Evolutionary conservation across 2,329 filamentous ascomycete species (phyloP), one percentile per base, ranked within the genome.

Genomic region (Colletotrichum cuscutae): DNA sequence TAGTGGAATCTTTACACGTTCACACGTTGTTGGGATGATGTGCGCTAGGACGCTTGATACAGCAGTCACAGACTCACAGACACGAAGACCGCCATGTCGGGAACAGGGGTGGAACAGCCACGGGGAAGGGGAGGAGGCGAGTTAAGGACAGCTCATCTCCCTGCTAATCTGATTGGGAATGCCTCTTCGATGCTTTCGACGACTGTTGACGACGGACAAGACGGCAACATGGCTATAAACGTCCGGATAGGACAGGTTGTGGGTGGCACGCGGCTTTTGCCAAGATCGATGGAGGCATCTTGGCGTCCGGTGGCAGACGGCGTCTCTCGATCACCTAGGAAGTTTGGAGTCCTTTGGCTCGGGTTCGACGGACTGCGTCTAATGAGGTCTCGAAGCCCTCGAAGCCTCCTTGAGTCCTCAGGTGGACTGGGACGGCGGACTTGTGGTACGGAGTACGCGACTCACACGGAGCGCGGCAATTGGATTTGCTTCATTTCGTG

Each of bases 231-330:
- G 46, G 54, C 19, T 64, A 26, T 67, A 52, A 56, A 61, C 66
- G 66, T 65, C 42, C 42, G 35, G 19, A 22, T 26, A 37, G 58
- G 12, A 60, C n/a, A 46, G 63, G 22, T 11, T 26, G 32, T 22
- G 56, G 26, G 56, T 68, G 37, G 26, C 52, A 58, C 3, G 19
- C 49, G 57, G 37, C 28, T 68, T 28, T 24, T 46, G 65, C 70
- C 70, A 64, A 72, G 70, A 53, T 63, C 46, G 24, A 30, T 56
- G 66, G 53, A 46, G 70, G 56, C 19, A 24, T 56, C 65, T 69
- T 72, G 70, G 70, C 70, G 59, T n/a, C 59, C 30, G 54, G 59
- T 46, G 65, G 54, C 53, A 46, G 60, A 65, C 30, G 49, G 19
- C 13, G 62, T 37, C 13, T 58, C n/a, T 26, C n/a, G 12, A n/a